These are phyloP conservation scores for Boletus sp. DNA, from an alignment of 1,284 basidiomycete species.

Conservation along the genomic window DNA sequence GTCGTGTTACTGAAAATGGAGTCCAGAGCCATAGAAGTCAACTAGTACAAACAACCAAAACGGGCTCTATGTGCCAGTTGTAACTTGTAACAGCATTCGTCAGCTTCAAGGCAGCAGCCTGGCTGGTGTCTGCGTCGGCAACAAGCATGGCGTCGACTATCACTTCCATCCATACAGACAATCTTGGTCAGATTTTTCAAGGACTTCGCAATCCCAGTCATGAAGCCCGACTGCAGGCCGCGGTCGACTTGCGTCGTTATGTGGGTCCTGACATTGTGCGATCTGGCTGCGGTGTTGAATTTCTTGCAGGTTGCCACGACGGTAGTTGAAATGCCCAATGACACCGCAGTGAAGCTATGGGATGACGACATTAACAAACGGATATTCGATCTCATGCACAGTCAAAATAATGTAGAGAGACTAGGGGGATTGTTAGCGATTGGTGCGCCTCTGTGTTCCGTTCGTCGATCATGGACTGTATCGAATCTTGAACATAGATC, in stretches of 20 bases:
- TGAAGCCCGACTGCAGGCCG: slow-evolving; percentile 61
- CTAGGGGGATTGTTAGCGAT: slow-evolving; percentile 82
- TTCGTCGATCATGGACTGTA: slow-evolving; percentile 10
- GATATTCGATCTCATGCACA: slow-evolving; percentile 81
- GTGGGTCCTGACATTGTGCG: slow-evolving; percentile 39
- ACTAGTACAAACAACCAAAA: slow-evolving; percentile 28
- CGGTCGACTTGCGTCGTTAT: slow-evolving; percentile 66
- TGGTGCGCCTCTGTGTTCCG: slow-evolving; percentile 43
- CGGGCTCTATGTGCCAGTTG: not conserved
- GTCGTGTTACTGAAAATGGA: slow-evolving; percentile 15
- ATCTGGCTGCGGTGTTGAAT: slow-evolving; percentile 11
- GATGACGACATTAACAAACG: slow-evolving; percentile 76
- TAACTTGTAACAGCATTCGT: slow-evolving; percentile 12
- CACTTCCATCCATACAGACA: slow-evolving; percentile 53
- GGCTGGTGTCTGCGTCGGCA: slow-evolving; percentile 5
- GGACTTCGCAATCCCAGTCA: slow-evolving; percentile 58
- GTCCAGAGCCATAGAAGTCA: slow-evolving; percentile 22
- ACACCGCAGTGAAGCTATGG: slow-evolving; percentile 74
- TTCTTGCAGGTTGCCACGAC: slow-evolving; percentile 58
- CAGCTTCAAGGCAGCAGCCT: slow-evolving; percentile 6
- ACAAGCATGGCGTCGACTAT: slow-evolving; percentile 54
- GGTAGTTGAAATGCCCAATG: slow-evolving; percentile 73
- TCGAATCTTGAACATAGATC: slow-evolving; percentile 44
- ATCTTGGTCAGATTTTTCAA: slow-evolving; percentile 61
- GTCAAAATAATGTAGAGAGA: slow-evolving; percentile 68